These are phyloP conservation scores for Pisolithus orientalis DNA, from an alignment of 768 basidiomycete species.

Conservation along the genomic window DNA sequence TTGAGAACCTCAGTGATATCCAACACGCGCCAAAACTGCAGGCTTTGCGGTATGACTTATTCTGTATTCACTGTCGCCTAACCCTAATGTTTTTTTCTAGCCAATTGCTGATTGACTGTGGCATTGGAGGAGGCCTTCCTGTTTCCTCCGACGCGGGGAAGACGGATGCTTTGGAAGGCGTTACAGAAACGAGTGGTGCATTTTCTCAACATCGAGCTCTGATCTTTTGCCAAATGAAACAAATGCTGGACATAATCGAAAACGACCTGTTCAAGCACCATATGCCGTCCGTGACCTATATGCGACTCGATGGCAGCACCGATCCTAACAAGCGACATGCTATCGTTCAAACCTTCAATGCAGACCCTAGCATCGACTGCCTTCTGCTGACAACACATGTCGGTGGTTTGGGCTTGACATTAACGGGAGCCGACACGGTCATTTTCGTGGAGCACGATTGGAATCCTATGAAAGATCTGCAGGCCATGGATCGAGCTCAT, in stretches of 20 bases:
- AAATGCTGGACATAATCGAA: constrained; percentile 98
- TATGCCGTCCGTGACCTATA: constrained; percentile 97
- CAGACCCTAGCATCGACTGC: constrained; percentile 96
- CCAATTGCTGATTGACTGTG: constrained; percentile 91
- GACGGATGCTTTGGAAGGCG: constrained; percentile 59
- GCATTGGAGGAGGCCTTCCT: constrained; percentile 61
- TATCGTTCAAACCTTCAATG: constrained; percentile 96
- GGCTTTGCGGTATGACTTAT: constrained; percentile 67
- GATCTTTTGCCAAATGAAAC: constrained; percentile 99
- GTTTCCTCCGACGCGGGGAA: constrained; percentile 50
- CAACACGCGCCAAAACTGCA: constrained; percentile 91
- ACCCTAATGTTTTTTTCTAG: constrained; percentile 35
- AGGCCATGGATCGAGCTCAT: constrained; percentile 99
- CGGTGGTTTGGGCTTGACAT: constrained; percentile 89
- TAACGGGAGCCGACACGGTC: constrained; percentile 98
- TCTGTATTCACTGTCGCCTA: neutral
- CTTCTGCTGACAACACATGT: constrained; percentile 94
- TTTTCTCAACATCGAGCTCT: constrained; percentile 97
- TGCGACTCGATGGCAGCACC: constrained; percentile 93
- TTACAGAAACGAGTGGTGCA: constrained; percentile 41
- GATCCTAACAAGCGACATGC: constrained; percentile 94
- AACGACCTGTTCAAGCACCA: constrained; percentile 82
- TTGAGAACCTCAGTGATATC: constrained; percentile 61
- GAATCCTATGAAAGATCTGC: constrained; percentile 99
- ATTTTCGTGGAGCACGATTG: constrained; percentile 99